Evolutionary conservation across 768 basidiomycete species (phyloP), one percentile per base, ranked within the genome.

Genomic region (Pleurotus djamor): DNA sequence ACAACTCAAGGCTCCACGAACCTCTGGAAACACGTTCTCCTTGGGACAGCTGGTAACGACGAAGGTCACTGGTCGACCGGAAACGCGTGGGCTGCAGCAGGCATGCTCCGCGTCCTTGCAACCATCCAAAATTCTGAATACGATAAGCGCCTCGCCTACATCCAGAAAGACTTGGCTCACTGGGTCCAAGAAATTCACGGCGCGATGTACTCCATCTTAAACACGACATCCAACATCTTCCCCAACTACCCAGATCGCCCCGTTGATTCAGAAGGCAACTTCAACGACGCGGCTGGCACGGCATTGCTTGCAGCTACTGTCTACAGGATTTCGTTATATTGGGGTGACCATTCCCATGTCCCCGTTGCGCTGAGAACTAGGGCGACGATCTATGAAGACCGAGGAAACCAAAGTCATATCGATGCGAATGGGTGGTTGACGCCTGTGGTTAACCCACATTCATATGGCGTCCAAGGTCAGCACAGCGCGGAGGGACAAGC

Each of bases 81-180:
- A 0, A 94, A 95, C 59, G 94, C 77, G 2, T 96, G 94, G 94
- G 94, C 90, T 0, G 91, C 92, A 0, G 89, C 86, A 14, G 94
- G 94, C 0, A 94, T 94, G 82, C 75, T 92, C 8, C 86, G 94
- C 5, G 94, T 95, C 2, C 76, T 90, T 0, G 86, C 83, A 2
- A 94, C 91, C 1, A 87, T 94, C 59, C 76, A 82, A 63, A 73
- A 82, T 35, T 90, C 90, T 0, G 72, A 79, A 51, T 91, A 76
- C 61, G 74, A 80, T 1, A 73, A 73, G 34, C 67, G 71, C 5
- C 70, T 92, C 60, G 67, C 76, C 52, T 72, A 66, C 13, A 74
- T 92, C 68, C 82, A 85, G 62, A 73, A 69, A 0, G 84, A 91
- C 59, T 76, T 94, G 6, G 74, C 74, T 0, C 70, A 68, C 14